These are phyloP conservation scores for Phoenix roebelenii DNA, from an alignment of 176 grass and related monocot species.

Conservation along the genomic window DNA sequence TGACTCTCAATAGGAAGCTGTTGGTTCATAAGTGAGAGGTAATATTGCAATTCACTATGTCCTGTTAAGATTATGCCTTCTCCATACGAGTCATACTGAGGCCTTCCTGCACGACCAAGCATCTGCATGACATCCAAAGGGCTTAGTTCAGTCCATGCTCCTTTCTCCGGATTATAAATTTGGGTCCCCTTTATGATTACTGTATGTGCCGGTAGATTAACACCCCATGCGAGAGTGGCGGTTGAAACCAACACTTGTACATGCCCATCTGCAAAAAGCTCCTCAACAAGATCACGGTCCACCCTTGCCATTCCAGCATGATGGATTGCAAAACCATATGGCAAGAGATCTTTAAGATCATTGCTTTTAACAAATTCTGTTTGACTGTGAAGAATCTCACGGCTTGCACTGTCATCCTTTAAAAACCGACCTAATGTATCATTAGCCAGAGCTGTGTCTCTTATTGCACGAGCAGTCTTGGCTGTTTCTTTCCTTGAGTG, in stretches of 20 bases:
- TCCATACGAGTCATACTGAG: conserved; percentile 89
- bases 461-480: conserved; percentile 86
- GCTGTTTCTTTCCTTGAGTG: conserved; percentile 92
- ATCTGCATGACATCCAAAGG: conserved; percentile 97
- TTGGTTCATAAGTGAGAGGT: conserved; percentile 95
- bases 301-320: conserved; percentile 84
- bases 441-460: conserved; percentile 73
- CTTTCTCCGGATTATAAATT: conserved; percentile 97
- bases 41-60: conserved; percentile 87
- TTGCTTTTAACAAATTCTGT: conserved; percentile 86
- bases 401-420: conserved; percentile 81
- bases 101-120: conserved; percentile 95
- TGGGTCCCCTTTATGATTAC: conserved; percentile 97
- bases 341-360: conserved; percentile 84
- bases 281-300: conserved; percentile 79
- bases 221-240: conserved; percentile 91
- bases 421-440: conserved; percentile 75
- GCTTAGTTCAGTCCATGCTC: conserved; percentile 92
- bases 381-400: conserved; percentile 77
- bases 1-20: conserved; percentile 95
- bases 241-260: conserved; percentile 92
- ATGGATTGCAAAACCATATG: conserved; percentile 97
- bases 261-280: conserved; percentile 78
- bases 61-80: conserved; percentile 94
- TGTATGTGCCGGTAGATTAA: conserved; percentile 89